These are phyloP conservation scores for Fusarium torulosum DNA, from an alignment of 2,329 filamentous ascomycete species.

Conservation along the genomic window DNA sequence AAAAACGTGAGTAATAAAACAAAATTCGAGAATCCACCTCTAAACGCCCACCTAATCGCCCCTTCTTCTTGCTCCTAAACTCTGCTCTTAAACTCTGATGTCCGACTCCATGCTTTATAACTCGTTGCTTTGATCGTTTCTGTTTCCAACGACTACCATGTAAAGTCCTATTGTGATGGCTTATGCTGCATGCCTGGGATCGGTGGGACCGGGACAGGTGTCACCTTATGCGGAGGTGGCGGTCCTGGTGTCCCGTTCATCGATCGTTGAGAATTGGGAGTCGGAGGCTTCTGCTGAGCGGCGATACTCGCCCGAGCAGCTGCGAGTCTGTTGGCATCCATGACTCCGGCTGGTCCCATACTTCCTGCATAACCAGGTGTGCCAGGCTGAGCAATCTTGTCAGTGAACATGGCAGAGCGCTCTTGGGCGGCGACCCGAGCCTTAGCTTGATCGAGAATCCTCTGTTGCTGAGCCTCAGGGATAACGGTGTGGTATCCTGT, in stretches of 20 bases:
- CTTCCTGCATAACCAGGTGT: conserved; percentile 47
- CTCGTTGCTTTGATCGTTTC: conserved; percentile 14
- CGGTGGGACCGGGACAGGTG: conserved; percentile 59
- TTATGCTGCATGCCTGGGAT: conserved; percentile 56
- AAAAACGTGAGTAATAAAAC: conserved; percentile 34
- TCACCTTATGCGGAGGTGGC: conserved; percentile 57
- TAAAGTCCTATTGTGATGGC: conserved; percentile 39
- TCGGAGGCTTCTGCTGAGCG: conserved; percentile 55
- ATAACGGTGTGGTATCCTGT: conserved; percentile 64
- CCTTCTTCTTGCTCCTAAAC: conserved; percentile 16
- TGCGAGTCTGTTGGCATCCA: conserved; percentile 51
- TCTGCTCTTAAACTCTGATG: conserved; percentile 9
- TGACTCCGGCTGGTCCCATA: conserved; percentile 41
- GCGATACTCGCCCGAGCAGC: conserved; percentile 54
- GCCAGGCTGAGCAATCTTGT: conserved; percentile 63
- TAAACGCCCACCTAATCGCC: conserved; percentile 44
- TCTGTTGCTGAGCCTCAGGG: conserved; percentile 63
- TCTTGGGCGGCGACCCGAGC: conserved; percentile 62
- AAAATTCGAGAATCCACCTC: conserved; percentile 43
- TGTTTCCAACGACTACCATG: conserved; percentile 17
- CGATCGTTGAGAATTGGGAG: conserved; percentile 49
- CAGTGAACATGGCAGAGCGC: conserved; percentile 56
- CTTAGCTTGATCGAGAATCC: conserved; percentile 64
- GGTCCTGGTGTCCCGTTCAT: conserved; percentile 55
- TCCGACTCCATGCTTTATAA: conserved; percentile 1